phyloP scores from a whole-genome alignment of 2,329 filamentous ascomycete species.

The Orbilia brochopaga region DNA sequence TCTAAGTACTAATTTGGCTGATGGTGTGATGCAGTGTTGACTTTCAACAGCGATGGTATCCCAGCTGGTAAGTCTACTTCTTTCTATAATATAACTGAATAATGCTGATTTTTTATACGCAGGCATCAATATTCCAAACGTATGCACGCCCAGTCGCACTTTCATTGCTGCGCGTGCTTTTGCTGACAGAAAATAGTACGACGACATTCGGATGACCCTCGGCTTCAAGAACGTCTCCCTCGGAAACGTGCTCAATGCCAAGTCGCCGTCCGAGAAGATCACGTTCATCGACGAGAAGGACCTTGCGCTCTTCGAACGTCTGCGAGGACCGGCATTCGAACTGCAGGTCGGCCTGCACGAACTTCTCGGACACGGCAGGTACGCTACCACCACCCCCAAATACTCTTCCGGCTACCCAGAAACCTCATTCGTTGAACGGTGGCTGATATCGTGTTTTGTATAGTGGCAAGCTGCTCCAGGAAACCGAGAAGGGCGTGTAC shows the following conservation, averaged over 20 bases:
- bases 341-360: conserved; percentile 78
- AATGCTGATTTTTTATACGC: conserved; percentile 58
- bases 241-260: conserved; percentile 89
- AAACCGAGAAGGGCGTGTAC: conserved; percentile 63
- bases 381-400: background rate
- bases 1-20: conserved; percentile 7
- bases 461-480: conserved; percentile 68
- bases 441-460: conserved; percentile 1
- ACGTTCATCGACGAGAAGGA: conserved; percentile 85
- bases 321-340: conserved; percentile 87
- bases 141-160: conserved; percentile 50
- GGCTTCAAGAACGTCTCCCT: conserved; percentile 94
- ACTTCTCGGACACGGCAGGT: conserved; percentile 66
- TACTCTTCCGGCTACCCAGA: too few relatives aligned
- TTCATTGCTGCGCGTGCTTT: too few relatives aligned
- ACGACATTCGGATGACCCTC: conserved; percentile 78
- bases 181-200: too few relatives aligned
- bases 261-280: conserved; percentile 87
- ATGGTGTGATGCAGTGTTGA: conserved; percentile 52
- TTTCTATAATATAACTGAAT: conserved; percentile 63
- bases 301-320: conserved; percentile 77
- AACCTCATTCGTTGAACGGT: background rate
- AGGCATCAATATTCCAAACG: conserved; percentile 63
- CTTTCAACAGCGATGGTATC: conserved; percentile 61
- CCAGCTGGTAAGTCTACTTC: conserved; percentile 65